These are phyloP conservation scores for Pseudocercospora fijiensis DNA, from an alignment of 2,329 filamentous ascomycete genomes.

Conservation along the genomic window DNA sequence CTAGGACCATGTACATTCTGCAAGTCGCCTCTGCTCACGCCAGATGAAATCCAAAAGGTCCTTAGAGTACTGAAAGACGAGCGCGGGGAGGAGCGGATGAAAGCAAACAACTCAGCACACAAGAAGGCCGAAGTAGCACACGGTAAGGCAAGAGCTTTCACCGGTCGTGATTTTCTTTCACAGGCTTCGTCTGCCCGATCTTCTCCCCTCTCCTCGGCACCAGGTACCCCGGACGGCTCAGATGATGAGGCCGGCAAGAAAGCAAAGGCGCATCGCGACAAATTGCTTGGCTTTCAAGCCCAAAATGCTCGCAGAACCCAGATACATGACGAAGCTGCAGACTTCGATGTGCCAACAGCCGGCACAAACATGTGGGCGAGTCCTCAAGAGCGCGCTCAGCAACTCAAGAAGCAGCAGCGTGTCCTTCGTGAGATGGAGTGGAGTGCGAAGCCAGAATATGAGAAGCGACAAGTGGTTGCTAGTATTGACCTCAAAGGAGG, in stretches of 20 bases:
- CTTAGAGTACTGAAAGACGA: conserved; percentile 80
- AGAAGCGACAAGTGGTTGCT: conserved; percentile 80
- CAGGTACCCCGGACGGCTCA: conserved; percentile 32
- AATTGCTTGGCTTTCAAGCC: conserved; percentile 75
- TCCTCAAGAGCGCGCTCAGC: conserved; percentile 76
- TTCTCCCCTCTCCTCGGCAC: conserved; percentile 38
- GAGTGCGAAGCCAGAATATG: conserved; percentile 80
- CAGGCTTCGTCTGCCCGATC: conserved; percentile 37
- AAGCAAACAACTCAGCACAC: conserved; percentile 70
- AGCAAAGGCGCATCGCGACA: conserved; percentile 77
- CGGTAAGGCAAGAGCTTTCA: conserved; percentile 39
- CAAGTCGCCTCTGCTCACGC: conserved; percentile 67
- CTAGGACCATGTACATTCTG: conserved; percentile 94
- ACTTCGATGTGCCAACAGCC: conserved; percentile 62
- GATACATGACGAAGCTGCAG: conserved; percentile 80
- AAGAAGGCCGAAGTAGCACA: conserved; percentile 63
- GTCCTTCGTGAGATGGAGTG: conserved; percentile 82
- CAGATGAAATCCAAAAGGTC: conserved; percentile 78
- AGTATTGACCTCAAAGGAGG: conserved; percentile 79
- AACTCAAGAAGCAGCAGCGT: conserved; percentile 83
- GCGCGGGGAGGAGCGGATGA: conserved; percentile 82
- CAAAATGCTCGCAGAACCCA: conserved; percentile 82
- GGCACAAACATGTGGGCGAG: conserved; percentile 78
- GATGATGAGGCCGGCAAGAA: conserved; percentile 60
- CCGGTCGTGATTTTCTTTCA: conserved; percentile 40